These are phyloP conservation scores for Mimosa pudica DNA, from an alignment of 306 rosid species.

Conservation along the genomic window DNA sequence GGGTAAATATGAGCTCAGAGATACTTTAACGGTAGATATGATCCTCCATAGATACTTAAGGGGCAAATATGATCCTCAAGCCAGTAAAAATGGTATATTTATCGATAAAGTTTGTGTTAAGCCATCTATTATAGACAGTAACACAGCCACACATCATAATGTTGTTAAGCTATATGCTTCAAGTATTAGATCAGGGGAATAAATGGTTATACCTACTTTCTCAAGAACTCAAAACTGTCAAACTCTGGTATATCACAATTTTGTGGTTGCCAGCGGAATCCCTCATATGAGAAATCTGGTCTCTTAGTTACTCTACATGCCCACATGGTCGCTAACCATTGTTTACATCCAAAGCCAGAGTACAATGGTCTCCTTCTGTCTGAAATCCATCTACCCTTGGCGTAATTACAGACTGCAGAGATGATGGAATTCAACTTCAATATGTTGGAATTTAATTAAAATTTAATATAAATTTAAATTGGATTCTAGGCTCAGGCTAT, in stretches of 20 bases:
- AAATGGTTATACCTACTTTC: constrained; percentile 11
- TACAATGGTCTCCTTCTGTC: constrained; percentile 18
- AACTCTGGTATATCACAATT: constrained; percentile 21
- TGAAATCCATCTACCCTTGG: constrained; percentile 21
- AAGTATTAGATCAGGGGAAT: neutral
- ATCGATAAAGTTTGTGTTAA: neutral
- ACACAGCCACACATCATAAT: neutral
- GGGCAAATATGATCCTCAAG: too few species aligned
- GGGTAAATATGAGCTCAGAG: too few species aligned
- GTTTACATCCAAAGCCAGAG: constrained; percentile 16
- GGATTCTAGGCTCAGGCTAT: too few species aligned
- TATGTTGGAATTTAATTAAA: too few species aligned
- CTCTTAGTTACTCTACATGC: constrained; percentile 13
- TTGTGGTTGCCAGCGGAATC: constrained; percentile 9
- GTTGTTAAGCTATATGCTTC: neutral
- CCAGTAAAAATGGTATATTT: neutral
- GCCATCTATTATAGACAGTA: neutral
- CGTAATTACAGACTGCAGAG: constrained; percentile 6
- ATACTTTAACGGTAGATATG: too few species aligned
- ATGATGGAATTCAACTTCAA: neutral
- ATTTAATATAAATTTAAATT: too few species aligned
- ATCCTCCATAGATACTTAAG: too few species aligned
- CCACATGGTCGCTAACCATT: constrained; percentile 9
- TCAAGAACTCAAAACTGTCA: constrained; percentile 14
- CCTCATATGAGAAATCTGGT: constrained; percentile 13